Evolutionary conservation across 176 grass and related monocot genomes (phyloP).

Genomic region (Carex myosuroides): DNA sequence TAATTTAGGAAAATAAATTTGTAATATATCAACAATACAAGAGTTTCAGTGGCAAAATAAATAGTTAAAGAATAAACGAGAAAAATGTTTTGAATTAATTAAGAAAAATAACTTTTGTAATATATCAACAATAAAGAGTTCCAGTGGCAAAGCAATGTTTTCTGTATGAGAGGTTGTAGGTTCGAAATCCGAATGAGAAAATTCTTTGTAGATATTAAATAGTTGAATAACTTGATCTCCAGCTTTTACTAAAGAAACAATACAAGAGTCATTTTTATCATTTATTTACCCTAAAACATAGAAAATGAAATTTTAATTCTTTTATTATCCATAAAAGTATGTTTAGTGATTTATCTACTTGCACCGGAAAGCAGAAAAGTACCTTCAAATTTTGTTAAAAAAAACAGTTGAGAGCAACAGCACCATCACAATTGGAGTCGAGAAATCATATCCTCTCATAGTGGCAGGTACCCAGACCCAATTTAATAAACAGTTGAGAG

Average conservation of each 20-base stretch:
- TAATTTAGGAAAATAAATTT: background rate
- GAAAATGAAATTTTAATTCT: background rate
- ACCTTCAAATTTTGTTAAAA: background rate
- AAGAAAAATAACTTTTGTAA: background rate
- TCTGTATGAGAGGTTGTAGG: too few species aligned
- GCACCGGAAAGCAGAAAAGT: background rate
- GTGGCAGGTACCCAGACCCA: too few species aligned
- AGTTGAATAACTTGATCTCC: too few species aligned
- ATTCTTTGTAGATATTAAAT: too few species aligned
- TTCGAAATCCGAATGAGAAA: too few species aligned
- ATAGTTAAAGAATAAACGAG: background rate
- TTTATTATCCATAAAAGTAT: background rate
- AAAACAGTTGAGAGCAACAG: background rate
- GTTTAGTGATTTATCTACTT: background rate
- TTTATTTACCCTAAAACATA: background rate
- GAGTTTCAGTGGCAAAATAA: too few species aligned
- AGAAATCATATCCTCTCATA: background rate
- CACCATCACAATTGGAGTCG: background rate
- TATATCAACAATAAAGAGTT: background rate
- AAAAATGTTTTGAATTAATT: background rate
- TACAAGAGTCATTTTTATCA: background rate
- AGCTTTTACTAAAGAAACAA: too few species aligned
- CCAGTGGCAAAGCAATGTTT: too few species aligned
- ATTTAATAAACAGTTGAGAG: background rate
- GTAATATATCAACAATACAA: background rate